Conservation (phyloP, 768 basidiomycete species). For the Cystobasidium tubakii region DNA sequence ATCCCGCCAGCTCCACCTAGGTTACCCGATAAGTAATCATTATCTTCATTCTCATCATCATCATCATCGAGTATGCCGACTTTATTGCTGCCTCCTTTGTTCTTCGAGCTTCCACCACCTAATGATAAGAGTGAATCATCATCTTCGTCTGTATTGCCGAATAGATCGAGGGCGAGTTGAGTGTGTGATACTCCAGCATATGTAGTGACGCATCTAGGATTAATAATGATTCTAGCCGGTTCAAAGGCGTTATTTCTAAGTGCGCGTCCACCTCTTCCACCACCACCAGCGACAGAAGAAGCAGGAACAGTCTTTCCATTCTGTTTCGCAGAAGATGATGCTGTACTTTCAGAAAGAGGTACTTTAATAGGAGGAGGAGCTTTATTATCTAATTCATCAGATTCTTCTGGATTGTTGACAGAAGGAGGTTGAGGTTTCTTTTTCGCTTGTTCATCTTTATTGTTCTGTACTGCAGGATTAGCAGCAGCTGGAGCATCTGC, state of each 20-base stretch:
- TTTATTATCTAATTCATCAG: conserved; percentile 35
- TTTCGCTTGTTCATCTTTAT: conserved; percentile 8
- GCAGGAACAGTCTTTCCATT: neutral
- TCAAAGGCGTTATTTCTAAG: conserved; percentile 42
- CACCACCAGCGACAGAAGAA: neutral
- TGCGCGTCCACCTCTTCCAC: conserved; percentile 1
- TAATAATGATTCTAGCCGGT: conserved; percentile 64
- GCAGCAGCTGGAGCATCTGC: conserved; percentile 31
- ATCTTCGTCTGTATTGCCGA: conserved; percentile 70
- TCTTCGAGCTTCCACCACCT: neutral
- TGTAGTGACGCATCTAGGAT: conserved; percentile 93
- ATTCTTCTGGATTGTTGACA: conserved; percentile 38
- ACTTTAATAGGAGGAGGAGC: conserved; percentile 12
- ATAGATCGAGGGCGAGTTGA: conserved; percentile 87
- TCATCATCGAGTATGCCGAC: conserved; percentile 49
- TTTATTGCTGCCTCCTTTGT: conserved; percentile 15
- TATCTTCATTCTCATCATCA: neutral
- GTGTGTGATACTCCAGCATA: conserved; percentile 97
- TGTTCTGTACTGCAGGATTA: conserved; percentile 9
- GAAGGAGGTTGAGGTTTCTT: conserved; percentile 13
- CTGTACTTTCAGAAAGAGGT: neutral
- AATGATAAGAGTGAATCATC: conserved; percentile 46
- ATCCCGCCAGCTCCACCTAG: neutral
- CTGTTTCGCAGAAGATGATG: neutral
- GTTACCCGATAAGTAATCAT: neutral